phyloP scores from a whole-genome alignment of 345 rosid species.

The Brassica juncea region DNA sequence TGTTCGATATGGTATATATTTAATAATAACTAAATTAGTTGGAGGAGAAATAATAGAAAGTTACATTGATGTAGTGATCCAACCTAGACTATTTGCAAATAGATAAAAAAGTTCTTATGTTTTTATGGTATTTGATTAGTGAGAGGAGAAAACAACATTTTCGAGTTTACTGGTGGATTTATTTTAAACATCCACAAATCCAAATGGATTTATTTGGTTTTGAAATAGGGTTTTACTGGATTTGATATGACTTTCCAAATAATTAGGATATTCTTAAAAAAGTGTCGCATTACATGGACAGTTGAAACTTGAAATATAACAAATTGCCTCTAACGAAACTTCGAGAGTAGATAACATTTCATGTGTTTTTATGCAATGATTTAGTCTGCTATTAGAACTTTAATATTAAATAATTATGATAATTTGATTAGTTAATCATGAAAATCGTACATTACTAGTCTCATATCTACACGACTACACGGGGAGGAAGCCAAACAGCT shows the following conservation, averaged over 20 bases:
- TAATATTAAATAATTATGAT: neutral
- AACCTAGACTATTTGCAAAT: too few relatives aligned
- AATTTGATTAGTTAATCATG: slow-evolving; percentile 25
- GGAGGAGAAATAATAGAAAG: too few relatives aligned
- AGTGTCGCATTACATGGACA: neutral
- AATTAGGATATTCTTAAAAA: neutral
- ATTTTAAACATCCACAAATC: neutral
- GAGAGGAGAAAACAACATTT: neutral
- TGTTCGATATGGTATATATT: too few relatives aligned
- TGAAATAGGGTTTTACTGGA: neutral
- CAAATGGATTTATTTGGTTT: neutral
- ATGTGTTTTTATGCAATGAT: slow-evolving; percentile 15
- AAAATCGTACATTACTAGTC: slow-evolving; percentile 11
- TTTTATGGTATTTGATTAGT: neutral
- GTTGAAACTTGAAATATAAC: neutral
- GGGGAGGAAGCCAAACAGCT: slow-evolving; percentile 11
- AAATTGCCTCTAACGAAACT: neutral
- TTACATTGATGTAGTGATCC: too few relatives aligned
- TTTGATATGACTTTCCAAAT: neutral
- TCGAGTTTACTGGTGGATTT: neutral
- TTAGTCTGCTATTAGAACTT: neutral
- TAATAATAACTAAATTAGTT: too few relatives aligned
- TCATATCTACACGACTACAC: slow-evolving; percentile 7
- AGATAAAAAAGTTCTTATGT: too few relatives aligned
- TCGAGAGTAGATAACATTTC: slow-evolving; percentile 4